Base-by-base conservation (phyloP, 352 stramenopile genomes). In the Globisporangium irregulare region DNA sequence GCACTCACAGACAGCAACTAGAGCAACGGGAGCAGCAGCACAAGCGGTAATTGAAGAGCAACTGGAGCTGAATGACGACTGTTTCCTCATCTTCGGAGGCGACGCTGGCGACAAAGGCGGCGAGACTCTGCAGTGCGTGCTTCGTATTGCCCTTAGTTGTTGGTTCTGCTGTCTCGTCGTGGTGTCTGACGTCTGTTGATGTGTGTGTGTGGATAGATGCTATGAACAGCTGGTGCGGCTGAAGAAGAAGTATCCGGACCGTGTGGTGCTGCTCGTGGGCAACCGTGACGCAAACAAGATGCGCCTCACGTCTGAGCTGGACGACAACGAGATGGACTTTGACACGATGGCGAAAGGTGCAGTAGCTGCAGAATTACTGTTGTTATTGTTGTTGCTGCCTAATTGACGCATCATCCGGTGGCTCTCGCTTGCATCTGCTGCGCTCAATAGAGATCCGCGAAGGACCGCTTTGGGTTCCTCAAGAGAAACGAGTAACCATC, bases 211-310 rank as follows among this genome's bases (percentile, higher is more conserved):
- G 46, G 4, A 9, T 57, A 87, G 84, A 56, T 93, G 86, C 72
- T 94, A 93, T 50, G 80, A 87, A 53, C 74, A 93, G 68, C 81
- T 98, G 29, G 78, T 98, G 50, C 77, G 74, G 3, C 78, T 98
- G 8, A 98, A 98, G 76, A 80, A 89, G 64, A 72, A 80, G 34
- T 86, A 98, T 73, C 91, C 89, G 0, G 80, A 95, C 36, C 90
- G 89, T 57, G 93, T 98, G 15, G 86, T 96, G 74, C 76, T 98
- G 55, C 84, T 98, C 55, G 94, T 96, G 48, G 94, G 94, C 14
- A 98, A 98, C 69, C 90, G 94, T 59, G 94, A 98, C 76, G 82
- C 97, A 59, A 98, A 98, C 79, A 98, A 98, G 73, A 89, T 98
- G 66, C 75, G 92, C 32, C 80, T 97, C 32, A 92, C 85, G 10